These are phyloP conservation scores for Exophiala viscosa DNA, from an alignment of 2,329 filamentous ascomycete genomes.

Conservation along the genomic window DNA sequence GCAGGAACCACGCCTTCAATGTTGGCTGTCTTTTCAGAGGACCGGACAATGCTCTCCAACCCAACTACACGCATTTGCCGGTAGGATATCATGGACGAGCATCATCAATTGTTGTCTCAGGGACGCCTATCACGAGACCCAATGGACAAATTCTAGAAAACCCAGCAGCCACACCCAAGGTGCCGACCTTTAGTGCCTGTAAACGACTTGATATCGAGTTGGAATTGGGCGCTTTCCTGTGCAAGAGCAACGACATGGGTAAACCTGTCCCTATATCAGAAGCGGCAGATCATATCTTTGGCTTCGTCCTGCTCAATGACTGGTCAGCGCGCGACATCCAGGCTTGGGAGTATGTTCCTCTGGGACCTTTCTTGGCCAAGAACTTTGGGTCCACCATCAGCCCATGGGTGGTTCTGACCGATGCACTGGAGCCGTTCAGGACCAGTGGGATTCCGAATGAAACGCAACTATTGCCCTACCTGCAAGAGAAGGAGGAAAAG, in stretches of 20 bases:
- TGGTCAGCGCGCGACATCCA: slow-evolving; percentile 84
- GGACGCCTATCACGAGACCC: slow-evolving; percentile 65
- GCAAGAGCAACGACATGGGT: slow-evolving; percentile 62
- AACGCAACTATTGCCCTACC: slow-evolving; percentile 56
- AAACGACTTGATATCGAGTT: slow-evolving; percentile 73
- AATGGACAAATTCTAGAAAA: slow-evolving; percentile 69
- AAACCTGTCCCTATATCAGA: slow-evolving; percentile 59
- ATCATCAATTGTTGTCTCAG: slow-evolving; percentile 51
- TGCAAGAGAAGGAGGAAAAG: slow-evolving; percentile 58
- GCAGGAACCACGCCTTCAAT: slow-evolving; percentile 72
- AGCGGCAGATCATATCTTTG: slow-evolving; percentile 71
- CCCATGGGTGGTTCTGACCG: slow-evolving; percentile 73
- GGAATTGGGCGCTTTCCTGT: slow-evolving; percentile 73
- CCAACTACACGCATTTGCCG: slow-evolving; percentile 77
- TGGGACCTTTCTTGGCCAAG: slow-evolving; percentile 80
- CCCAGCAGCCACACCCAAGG: slow-evolving; percentile 58
- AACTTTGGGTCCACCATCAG: slow-evolving; percentile 77
- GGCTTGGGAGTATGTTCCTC: slow-evolving; percentile 76
- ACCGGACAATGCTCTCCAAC: slow-evolving; percentile 67
- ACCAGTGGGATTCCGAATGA: slow-evolving; percentile 54
- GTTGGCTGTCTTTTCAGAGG: slow-evolving; percentile 67
- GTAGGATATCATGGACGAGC: slow-evolving; percentile 76
- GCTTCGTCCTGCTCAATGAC: slow-evolving; percentile 78
- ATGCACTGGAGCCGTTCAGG: slow-evolving; percentile 69
- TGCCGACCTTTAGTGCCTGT: slow-evolving; percentile 61